Evolutionary conservation across 805 yeast genomes (phyloP).

Genomic region (Candida sonorensis): DNA sequence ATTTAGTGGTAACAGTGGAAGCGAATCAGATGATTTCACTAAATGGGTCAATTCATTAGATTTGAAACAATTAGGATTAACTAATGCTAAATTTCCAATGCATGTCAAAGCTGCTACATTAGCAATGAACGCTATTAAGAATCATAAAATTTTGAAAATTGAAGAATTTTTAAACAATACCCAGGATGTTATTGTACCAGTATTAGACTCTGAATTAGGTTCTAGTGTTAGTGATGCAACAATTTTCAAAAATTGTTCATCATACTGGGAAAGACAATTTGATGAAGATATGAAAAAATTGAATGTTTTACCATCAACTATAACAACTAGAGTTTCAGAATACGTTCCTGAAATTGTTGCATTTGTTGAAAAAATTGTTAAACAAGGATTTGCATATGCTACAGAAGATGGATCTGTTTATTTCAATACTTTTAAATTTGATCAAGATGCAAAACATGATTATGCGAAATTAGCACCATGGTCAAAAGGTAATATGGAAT

Average conservation of each 20-base stretch:
- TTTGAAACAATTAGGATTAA: conserved; percentile 39
- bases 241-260: conserved; percentile 73
- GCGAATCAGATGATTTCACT: conserved; percentile 38
- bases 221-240: conserved; percentile 76
- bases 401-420: conserved; percentile 92
- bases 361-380: conserved; percentile 69
- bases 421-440: conserved; percentile 83
- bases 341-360: conserved; percentile 87
- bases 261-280: conserved; percentile 82
- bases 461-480: conserved; percentile 98
- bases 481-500: conserved; percentile 84
- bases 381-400: conserved; percentile 77
- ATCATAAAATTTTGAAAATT: no score
- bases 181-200: conserved; percentile 73
- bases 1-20: conserved; percentile 17
- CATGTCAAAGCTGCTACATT: conserved; percentile 53
- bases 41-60: conserved; percentile 49
- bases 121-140: conserved; percentile 45
- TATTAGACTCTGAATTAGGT: conserved; percentile 68
- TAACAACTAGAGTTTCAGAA: conserved; percentile 92
- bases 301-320: conserved; percentile 78
- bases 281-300: conserved; percentile 80
- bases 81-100: conserved; percentile 85
- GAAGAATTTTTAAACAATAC: conserved; percentile 39
- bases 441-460: conserved; percentile 59